Evolutionary conservation across 257 asterid species (phyloP).

Genomic region (Parsonsia alboflavescens): DNA sequence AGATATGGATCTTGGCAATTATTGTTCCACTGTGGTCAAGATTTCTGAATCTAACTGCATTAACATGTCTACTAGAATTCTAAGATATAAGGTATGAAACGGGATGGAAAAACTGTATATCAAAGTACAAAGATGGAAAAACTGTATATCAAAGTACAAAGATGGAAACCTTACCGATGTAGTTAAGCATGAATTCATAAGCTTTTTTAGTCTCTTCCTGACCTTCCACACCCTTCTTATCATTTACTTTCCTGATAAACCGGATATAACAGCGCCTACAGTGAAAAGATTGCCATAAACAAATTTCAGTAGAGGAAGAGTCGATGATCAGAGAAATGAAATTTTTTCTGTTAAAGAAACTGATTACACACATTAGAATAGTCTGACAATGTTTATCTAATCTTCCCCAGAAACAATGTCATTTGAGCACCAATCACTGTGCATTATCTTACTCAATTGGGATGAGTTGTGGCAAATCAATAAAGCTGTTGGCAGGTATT

Average conservation of each 20-base stretch:
- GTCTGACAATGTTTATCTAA: not conserved
- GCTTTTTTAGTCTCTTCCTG: slow-evolving; percentile 95
- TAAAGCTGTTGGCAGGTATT: not conserved
- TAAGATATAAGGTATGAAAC: not conserved
- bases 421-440: not conserved
- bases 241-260: slow-evolving; percentile 80
- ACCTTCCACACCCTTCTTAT: slow-evolving; percentile 79
- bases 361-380: not conserved
- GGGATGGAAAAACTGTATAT: slow-evolving; percentile 1
- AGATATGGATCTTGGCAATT: not conserved
- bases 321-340: slow-evolving; percentile 6
- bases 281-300: slow-evolving; percentile 14
- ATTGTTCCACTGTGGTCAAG: not conserved
- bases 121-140: slow-evolving; percentile 6
- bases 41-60: not conserved
- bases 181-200: slow-evolving; percentile 88
- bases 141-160: slow-evolving; percentile 4
- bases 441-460: not conserved
- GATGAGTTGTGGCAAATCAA: not conserved
- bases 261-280: slow-evolving; percentile 96
- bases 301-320: slow-evolving; percentile 10
- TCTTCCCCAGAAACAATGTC: not conserved
- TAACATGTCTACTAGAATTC: not conserved
- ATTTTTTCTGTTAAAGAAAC: not conserved
- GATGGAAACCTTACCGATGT: slow-evolving; percentile 59